Percentiles rank a stretch among this genome's conserved stretches.
phyloP scores from a whole-genome alignment of 768 basidiomycete genomes.

The Lactarius psammicola region DNA sequence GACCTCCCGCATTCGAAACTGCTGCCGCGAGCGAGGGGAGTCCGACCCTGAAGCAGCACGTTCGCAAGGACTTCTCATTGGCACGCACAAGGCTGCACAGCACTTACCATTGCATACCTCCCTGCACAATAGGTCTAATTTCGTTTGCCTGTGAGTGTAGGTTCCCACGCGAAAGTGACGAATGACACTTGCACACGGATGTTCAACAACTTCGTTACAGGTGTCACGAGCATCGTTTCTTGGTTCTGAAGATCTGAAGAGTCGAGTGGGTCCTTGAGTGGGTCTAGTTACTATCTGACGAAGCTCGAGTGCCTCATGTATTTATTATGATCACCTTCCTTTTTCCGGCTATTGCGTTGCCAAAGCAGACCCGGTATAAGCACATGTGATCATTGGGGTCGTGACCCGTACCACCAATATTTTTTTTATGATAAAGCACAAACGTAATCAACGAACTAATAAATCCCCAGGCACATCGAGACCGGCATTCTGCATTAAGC shows the following conservation, averaged over 20 bases:
- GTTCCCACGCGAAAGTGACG: not conserved
- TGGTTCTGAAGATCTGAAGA: not conserved
- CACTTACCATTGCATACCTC: slow-evolving; percentile 85
- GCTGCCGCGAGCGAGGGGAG: slow-evolving; percentile 71
- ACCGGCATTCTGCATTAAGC: not conserved
- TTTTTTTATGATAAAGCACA: not conserved
- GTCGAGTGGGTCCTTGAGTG: not conserved
- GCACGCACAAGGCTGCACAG: not conserved
- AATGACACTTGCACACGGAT: slow-evolving; percentile 58
- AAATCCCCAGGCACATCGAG: not conserved
- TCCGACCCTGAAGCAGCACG: slow-evolving; percentile 61
- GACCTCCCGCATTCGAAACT: slow-evolving; percentile 78
- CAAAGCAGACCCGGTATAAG: not conserved
- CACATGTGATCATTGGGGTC: not conserved
- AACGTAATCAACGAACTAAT: not conserved
- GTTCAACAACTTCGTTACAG: slow-evolving; percentile 60
- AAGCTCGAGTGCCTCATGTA: not conserved
- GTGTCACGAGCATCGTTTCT: slow-evolving; percentile 46
- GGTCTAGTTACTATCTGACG: not conserved
- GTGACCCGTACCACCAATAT: too few relatives aligned
- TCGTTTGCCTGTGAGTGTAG: slow-evolving; percentile 9
- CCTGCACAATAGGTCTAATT: slow-evolving; percentile 74
- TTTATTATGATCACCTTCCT: not conserved
- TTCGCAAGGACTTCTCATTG: too few relatives aligned
- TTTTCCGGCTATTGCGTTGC: not conserved